These are phyloP conservation scores for Debaryomyces subglobosus DNA, from an alignment of 1,139 yeast genomes.

Conservation along the genomic window DNA sequence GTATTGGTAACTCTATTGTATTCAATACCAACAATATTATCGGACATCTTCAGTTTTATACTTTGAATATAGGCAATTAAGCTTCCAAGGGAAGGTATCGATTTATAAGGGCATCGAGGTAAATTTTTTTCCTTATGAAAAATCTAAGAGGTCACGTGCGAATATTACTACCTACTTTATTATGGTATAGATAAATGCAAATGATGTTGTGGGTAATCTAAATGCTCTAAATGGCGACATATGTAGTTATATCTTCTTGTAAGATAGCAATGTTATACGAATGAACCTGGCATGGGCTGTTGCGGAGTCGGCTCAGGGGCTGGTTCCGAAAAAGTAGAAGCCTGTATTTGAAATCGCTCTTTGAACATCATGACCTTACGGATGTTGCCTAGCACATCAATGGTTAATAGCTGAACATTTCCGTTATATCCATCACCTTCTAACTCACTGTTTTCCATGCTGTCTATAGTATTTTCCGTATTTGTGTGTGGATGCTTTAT, in stretches of 20 bases:
- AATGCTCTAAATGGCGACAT: not conserved
- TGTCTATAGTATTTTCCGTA: conserved; percentile 11
- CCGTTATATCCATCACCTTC: conserved; percentile 48
- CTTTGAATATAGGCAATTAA: not conserved
- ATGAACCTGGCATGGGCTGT: conserved; percentile 14
- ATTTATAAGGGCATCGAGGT: conserved; percentile 10
- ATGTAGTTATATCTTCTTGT: not conserved
- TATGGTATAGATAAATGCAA: not conserved
- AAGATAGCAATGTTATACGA: conserved; percentile 11
- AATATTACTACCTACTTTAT: too few relatives aligned
- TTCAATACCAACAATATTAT: conserved; percentile 82
- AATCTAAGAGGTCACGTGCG: not conserved
- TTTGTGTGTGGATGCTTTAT: conserved; percentile 6
- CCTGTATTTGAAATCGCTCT: conserved; percentile 7
- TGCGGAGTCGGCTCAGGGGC: not conserved
- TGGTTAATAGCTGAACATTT: conserved; percentile 33
- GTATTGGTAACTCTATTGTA: conserved; percentile 90
- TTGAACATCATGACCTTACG: conserved; percentile 17
- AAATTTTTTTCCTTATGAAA: conserved; percentile 5
- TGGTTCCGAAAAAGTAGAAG: not conserved
- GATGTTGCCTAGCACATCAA: conserved; percentile 30
- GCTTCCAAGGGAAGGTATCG: not conserved
- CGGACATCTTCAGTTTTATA: conserved; percentile 27
- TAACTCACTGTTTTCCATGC: conserved; percentile 18
- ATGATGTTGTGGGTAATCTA: not conserved